Conservation (phyloP, 768 basidiomycete species). For the Atractiella rhizophila region DNA sequence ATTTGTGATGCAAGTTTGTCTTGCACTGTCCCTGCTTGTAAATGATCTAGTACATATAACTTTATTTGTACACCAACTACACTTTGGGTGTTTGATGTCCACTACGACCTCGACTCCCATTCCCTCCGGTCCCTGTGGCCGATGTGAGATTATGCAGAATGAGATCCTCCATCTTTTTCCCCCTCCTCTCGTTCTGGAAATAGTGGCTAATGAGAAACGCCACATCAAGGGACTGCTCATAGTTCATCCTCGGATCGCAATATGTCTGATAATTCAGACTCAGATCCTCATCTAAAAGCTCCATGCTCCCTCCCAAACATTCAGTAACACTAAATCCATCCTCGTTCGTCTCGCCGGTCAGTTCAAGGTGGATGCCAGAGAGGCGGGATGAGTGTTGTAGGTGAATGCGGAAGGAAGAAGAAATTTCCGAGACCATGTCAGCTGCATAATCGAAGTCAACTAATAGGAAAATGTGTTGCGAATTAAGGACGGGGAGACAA, state of each 20-base stretch:
- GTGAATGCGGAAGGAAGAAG: conserved; percentile 58
- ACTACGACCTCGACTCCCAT: neutral
- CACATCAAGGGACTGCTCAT: conserved; percentile 20
- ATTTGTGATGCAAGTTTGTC: neutral
- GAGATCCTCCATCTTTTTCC: neutral
- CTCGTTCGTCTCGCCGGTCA: conserved; percentile 71
- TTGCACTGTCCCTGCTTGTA: neutral
- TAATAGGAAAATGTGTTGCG: conserved; percentile 3
- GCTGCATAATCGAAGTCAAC: no score
- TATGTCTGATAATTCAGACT: conserved; percentile 83
- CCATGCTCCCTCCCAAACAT: conserved; percentile 90
- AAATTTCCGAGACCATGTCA: conserved; percentile 60
- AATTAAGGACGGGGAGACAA: neutral
- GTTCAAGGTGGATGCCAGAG: conserved; percentile 60
- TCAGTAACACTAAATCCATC: conserved; percentile 90
- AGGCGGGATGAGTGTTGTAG: conserved; percentile 43
- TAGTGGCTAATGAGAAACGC: conserved; percentile 65
- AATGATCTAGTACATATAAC: neutral
- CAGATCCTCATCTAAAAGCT: conserved; percentile 62
- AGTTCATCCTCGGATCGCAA: conserved; percentile 82
- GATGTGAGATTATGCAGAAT: conserved; percentile 9
- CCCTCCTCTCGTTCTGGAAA: conserved; percentile 38
- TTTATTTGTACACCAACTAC: neutral
- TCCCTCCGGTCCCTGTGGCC: neutral
- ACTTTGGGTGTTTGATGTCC: neutral